phyloP scores from a whole-genome alignment of 129 eudicot genomes.

The Erigeron canadensis region DNA sequence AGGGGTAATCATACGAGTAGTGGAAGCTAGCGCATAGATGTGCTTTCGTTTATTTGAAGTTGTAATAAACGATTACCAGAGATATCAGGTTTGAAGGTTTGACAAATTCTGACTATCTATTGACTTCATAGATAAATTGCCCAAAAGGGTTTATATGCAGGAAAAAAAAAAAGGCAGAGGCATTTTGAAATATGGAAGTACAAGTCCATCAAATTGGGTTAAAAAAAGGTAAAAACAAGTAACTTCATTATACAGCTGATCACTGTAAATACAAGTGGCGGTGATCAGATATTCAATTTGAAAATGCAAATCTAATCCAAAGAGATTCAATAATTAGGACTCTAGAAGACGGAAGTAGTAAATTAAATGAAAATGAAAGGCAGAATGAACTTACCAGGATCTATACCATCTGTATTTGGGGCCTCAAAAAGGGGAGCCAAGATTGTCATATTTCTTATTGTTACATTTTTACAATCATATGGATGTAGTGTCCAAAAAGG shows the following conservation, averaged over 20 bases:
- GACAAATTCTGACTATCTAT: neutral
- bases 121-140: neutral
- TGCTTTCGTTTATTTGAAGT: neutral
- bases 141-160: neutral
- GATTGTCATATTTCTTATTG: slow-evolving; percentile 76
- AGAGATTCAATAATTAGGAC: too few species aligned
- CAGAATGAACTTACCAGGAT: slow-evolving; percentile 69
- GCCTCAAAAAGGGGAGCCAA: slow-evolving; percentile 91
- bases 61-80: neutral
- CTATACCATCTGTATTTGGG: slow-evolving; percentile 98
- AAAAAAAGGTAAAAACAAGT: neutral
- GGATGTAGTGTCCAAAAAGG: slow-evolving; percentile 99
- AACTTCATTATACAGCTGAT: neutral
- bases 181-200: neutral
- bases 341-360: neutral
- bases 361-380: neutral
- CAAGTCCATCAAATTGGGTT: neutral
- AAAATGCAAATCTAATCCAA: neutral
- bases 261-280: too few species aligned
- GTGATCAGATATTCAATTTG: neutral
- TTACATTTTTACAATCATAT: slow-evolving; percentile 90
- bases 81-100: neutral
- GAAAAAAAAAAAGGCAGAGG: neutral
- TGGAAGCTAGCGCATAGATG: neutral
- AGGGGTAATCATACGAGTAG: neutral